These are phyloP conservation scores for Zoysia pacifica DNA, from an alignment of 176 grass and related monocot species.

Conservation along the genomic window DNA sequence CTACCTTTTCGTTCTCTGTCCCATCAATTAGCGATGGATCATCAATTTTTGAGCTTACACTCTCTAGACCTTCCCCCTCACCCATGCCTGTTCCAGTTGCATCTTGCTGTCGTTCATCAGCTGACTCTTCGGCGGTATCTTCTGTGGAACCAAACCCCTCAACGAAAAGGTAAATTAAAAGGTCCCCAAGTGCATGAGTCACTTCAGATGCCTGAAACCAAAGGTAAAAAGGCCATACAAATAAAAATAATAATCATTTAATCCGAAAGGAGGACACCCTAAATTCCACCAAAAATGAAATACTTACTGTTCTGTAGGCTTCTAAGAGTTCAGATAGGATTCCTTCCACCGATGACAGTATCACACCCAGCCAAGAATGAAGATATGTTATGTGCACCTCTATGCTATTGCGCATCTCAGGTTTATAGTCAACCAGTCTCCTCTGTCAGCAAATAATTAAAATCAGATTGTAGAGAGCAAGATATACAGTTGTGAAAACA, in stretches of 20 bases:
- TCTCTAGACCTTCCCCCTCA: conserved; percentile 78
- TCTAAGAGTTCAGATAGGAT: conserved; percentile 84
- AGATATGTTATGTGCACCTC: conserved; percentile 65
- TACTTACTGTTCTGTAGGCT: conserved; percentile 65
- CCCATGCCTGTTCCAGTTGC: conserved; percentile 95
- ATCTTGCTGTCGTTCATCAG: conserved; percentile 58
- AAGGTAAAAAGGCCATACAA: not conserved
- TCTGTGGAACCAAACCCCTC: conserved; percentile 82
- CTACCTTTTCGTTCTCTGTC: conserved; percentile 39
- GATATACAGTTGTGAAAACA: conserved; percentile 19
- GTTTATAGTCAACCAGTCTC: conserved; percentile 47
- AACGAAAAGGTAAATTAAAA: conserved; percentile 73
- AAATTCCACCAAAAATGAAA: conserved; percentile 13
- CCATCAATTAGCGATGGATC: conserved; percentile 76
- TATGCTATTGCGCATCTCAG: conserved; percentile 52
- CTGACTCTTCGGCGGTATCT: conserved; percentile 66
- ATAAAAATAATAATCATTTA: too few species aligned
- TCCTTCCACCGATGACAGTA: conserved; percentile 68
- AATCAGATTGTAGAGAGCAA: conserved; percentile 27
- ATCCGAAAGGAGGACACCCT: conserved; percentile 1
- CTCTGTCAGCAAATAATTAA: conserved; percentile 35
- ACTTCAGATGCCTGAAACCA: conserved; percentile 79
- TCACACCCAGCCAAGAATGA: conserved; percentile 55
- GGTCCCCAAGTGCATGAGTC: conserved; percentile 69
- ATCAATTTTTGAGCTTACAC: conserved; percentile 81